Conservation (phyloP, 2,329 filamentous ascomycete species). For the Pseudogymnoascus pannorum region DNA sequence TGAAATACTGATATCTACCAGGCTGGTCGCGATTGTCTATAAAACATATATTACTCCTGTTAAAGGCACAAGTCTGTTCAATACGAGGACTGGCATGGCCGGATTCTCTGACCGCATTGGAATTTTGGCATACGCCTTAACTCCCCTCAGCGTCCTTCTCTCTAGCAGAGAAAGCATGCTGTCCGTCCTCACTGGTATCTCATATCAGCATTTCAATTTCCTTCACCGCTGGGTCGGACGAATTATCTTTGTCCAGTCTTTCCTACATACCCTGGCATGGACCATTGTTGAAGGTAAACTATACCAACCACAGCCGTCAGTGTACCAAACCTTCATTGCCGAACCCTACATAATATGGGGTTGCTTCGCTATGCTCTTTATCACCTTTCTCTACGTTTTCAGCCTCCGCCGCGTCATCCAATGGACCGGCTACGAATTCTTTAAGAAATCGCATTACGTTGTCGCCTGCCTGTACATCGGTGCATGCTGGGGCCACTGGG, state of each 20-base stretch:
- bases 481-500: conserved; percentile 70
- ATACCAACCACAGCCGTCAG: conserved; percentile 63
- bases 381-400: conserved; percentile 54
- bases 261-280: conserved; percentile 66
- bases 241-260: conserved; percentile 61
- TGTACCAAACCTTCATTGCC: conserved; percentile 48
- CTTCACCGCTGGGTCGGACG: conserved; percentile 70
- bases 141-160: conserved; percentile 61
- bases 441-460: conserved; percentile 67
- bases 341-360: conserved; percentile 69
- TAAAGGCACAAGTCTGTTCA: conserved; percentile 47
- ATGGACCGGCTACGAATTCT: conserved; percentile 68
- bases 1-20: conserved; percentile 15
- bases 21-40: conserved; percentile 59
- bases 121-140: conserved; percentile 65
- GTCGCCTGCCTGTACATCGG: conserved; percentile 68
- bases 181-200: conserved; percentile 62
- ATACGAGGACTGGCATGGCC: conserved; percentile 58
- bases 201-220: conserved; percentile 72
- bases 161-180: conserved; percentile 64
- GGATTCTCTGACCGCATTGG: conserved; percentile 64
- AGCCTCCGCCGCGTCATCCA: conserved; percentile 53
- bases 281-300: conserved; percentile 56
- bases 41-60: conserved; percentile 64
- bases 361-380: conserved; percentile 57